Conservation (phyloP, 805 yeast species). For the Kluyveromyces nonfermentans region DNA sequence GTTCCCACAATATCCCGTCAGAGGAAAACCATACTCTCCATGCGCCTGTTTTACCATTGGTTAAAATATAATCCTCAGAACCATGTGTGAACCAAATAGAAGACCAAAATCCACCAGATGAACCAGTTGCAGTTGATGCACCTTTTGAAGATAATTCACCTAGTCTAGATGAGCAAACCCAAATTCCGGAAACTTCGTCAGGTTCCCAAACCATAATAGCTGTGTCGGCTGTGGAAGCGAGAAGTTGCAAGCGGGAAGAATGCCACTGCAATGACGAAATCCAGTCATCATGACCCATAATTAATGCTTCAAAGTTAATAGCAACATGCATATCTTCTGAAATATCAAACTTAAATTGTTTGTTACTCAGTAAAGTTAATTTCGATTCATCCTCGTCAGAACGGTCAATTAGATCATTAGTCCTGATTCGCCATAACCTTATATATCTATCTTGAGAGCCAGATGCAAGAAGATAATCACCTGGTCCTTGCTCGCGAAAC, state of each 20-base stretch:
- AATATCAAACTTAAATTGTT: conserved; percentile 52
- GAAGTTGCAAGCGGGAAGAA: conserved; percentile 40
- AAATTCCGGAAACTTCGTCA: conserved; percentile 75
- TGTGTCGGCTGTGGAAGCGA: conserved; percentile 89
- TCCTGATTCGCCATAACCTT: conserved; percentile 72
- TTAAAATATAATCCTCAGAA: conserved; percentile 45
- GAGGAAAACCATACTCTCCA: conserved; percentile 62
- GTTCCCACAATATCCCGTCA: conserved; percentile 34
- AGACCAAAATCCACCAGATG: conserved; percentile 67
- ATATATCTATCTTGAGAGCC: conserved; percentile 93
- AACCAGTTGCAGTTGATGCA: conserved; percentile 96
- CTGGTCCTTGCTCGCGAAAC: conserved; percentile 41
- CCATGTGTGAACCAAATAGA: conserved; percentile 55
- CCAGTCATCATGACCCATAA: conserved; percentile 99
- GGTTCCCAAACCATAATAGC: conserved; percentile 92
- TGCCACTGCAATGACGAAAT: conserved; percentile 80
- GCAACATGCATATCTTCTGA: conserved; percentile 35
- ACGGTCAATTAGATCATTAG: conserved; percentile 46
- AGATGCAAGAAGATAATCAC: conserved; percentile 62
- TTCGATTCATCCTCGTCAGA: conserved; percentile 40
- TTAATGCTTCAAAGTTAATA: conserved; percentile 79
- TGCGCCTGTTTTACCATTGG: conserved; percentile 90
- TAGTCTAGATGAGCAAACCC: conserved; percentile 72
- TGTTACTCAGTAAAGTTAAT: conserved; percentile 54
- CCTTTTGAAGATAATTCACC: conserved; percentile 95